Base-by-base conservation (phyloP, 208 protist genomes). In the Leptomonas pyrrhocoris region DNA sequence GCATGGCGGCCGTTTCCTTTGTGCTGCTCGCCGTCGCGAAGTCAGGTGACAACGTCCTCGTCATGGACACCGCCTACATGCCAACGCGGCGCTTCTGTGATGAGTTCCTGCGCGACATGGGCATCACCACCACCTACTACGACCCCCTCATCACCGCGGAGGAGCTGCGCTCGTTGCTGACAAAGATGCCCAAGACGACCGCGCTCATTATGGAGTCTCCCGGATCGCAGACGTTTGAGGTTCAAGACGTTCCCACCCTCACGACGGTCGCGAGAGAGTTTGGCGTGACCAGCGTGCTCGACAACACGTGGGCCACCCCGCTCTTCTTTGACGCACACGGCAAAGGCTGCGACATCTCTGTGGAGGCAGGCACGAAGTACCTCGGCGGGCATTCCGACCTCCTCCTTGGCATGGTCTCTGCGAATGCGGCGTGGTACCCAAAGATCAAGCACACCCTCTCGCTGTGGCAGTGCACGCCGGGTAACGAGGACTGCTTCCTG, bases 351-450 rank as follows among this genome's bases (percentile, higher is more conserved):
- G 68, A 80, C 46, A 80, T 80, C 36, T 80, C 75, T 12, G 56
- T 80, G 13, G 75, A 76, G 58, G 75, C 75, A 2, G 68, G 68
- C 53, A 80, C 68, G 55, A 80, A 75, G 58, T 72, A 80, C 75
- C 58, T 80, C 25, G 49, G 75, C 55, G 62, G 75, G 31, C 75
- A 76, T 58, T 80, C 75, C 18, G 75, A 80, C 46, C 30, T 80
- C 18, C 68, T 80, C 28, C 46, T 80, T 18, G 75, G 75, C 8
- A 57, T 80, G 6, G 64, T 80, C 28, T 73, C 75, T 3, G 55
- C 68, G 23, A 80, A 75, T 46, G 68, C 43, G 45, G 42, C 38
- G 59, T 76, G 68, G 63, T 72, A 62, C 46, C 75, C 63, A 18
- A 70, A 80, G 53, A 40, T 80, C 28, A 49, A 38, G 56, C 21